Evolutionary conservation across 1,284 basidiomycete genomes (phyloP).

Genomic region (Cryptococcus floricola): DNA sequence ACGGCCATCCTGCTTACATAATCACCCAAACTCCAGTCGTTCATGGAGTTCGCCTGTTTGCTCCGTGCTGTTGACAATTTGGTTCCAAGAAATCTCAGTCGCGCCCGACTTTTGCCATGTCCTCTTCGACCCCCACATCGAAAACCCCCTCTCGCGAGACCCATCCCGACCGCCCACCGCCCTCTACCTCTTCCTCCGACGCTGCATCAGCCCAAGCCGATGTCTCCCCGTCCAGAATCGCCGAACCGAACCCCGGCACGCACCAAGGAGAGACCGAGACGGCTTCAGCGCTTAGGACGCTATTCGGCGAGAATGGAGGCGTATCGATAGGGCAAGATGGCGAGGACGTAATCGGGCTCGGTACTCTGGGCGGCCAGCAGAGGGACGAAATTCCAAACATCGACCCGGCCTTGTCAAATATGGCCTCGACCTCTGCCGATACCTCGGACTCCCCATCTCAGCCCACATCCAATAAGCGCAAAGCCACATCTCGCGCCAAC

Average conservation of each 20-base stretch:
- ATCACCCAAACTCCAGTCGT: no score
- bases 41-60: no score
- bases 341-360: neutral
- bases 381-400: neutral
- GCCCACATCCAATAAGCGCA: conserved; percentile 21
- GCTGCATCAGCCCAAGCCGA: no score
- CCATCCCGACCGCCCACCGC: neutral
- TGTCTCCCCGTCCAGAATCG: no score
- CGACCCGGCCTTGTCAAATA: neutral
- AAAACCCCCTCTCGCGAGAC: no score
- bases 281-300: conserved; percentile 11
- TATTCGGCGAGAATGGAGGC: conserved; percentile 12
- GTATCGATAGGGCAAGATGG: neutral
- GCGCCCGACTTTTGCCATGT: no score
- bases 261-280: conserved; percentile 1
- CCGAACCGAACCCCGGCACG: neutral
- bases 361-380: neutral
- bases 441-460: neutral
- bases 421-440: neutral
- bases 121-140: no score
- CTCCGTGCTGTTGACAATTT: no score
- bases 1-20: no score
- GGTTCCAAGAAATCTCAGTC: no score
- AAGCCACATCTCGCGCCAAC: conserved; percentile 38
- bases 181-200: neutral